Evolutionary conservation across 139 green algal genomes (phyloP).

Genomic region (Bryopsis sp.): DNA sequence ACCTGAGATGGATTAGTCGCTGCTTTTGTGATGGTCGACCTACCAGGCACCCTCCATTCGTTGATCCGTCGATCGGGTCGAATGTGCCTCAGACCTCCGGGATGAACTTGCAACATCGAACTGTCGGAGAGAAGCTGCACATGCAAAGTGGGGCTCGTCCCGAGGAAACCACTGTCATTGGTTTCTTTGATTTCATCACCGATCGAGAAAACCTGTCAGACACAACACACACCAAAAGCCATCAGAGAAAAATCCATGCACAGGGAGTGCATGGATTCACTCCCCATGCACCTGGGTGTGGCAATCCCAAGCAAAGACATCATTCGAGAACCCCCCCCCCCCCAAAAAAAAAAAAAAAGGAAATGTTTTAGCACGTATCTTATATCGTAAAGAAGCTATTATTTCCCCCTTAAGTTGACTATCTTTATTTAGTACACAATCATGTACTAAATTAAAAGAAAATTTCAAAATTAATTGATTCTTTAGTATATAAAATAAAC

Average conservation of each 20-base stretch:
- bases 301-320: too few species aligned
- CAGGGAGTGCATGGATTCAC: too few species aligned
- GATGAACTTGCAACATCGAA: slow-evolving; percentile 87
- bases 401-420: too few species aligned
- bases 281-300: too few species aligned
- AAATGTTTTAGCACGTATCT: too few species aligned
- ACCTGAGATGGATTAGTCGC: slow-evolving; percentile 73
- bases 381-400: too few species aligned
- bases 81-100: slow-evolving; percentile 87
- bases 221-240: not conserved
- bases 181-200: slow-evolving; percentile 97
- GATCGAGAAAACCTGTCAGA: slow-evolving; percentile 58
- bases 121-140: slow-evolving; percentile 83
- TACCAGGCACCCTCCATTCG: slow-evolving; percentile 89
- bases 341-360: too few species aligned
- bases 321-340: too few species aligned
- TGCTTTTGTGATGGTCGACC: slow-evolving; percentile 48
- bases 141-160: slow-evolving; percentile 63
- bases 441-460: too few species aligned
- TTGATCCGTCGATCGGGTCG: slow-evolving; percentile 81
- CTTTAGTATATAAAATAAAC: too few species aligned
- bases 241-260: not conserved
- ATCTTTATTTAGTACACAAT: too few species aligned
- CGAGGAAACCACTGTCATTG: slow-evolving; percentile 86
- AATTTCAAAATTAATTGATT: too few species aligned